Evolutionary conservation across 306 rosid genomes (phyloP).

Genomic region (Benincasa hispida): DNA sequence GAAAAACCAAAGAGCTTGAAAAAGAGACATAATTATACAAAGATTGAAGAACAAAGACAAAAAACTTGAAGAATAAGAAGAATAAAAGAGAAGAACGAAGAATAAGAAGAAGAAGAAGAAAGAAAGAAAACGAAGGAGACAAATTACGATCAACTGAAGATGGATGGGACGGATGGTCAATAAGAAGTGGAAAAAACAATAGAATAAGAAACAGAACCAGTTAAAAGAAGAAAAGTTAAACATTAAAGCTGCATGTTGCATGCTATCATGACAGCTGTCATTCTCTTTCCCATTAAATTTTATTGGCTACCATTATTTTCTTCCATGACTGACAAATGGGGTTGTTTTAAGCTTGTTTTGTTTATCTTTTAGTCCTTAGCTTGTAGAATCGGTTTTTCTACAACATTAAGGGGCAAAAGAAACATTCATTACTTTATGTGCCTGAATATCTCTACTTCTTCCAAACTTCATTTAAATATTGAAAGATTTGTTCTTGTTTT

Average conservation of each 20-base stretch:
- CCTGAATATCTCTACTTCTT: background rate
- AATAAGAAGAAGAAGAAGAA: no score
- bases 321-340: background rate
- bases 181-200: no score
- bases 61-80: background rate
- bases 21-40: background rate
- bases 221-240: background rate
- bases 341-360: background rate
- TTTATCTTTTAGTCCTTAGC: background rate
- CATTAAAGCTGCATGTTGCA: background rate
- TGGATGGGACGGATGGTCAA: background rate
- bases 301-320: background rate
- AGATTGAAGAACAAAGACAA: background rate
- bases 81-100: background rate
- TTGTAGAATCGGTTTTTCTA: background rate
- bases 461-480: background rate
- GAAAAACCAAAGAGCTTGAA: background rate
- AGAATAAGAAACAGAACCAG: background rate
- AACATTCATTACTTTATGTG: background rate
- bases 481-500: background rate
- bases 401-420: background rate
- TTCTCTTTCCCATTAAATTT: background rate
- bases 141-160: no score
- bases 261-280: background rate
- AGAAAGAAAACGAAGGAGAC: background rate